Percentiles rank a stretch among this genome's conserved stretches.
Evolutionary conservation across 768 basidiomycete genomes (phyloP).

Genomic region (Boletus fagicola): DNA sequence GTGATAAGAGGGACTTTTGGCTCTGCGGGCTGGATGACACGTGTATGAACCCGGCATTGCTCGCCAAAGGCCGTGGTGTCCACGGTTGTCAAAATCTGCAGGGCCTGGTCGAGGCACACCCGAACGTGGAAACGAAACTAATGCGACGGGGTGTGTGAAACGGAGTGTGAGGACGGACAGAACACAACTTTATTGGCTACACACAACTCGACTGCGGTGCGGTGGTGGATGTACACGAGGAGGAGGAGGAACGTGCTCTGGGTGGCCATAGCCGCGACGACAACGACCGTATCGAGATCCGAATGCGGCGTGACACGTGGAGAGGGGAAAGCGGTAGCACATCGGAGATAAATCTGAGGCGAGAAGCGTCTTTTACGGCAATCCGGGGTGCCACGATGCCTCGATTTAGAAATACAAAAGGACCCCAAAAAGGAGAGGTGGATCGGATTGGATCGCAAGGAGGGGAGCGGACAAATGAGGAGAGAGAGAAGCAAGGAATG

Average conservation of each 20-base stretch:
- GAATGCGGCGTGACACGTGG: constrained; percentile 27
- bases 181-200: background rate
- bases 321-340: background rate
- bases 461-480: background rate
- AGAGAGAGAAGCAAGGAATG: background rate
- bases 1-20: constrained; percentile 14
- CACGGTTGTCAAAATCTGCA: constrained; percentile 15
- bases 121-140: constrained; percentile 16
- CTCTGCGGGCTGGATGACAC: constrained; percentile 20
- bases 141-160: constrained; percentile 1
- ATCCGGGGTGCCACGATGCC: constrained; percentile 32
- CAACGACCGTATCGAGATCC: constrained; percentile 18
- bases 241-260: constrained; percentile 4
- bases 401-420: constrained; percentile 21
- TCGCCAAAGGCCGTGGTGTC: constrained; percentile 19
- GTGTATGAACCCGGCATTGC: constrained; percentile 10
- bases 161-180: background rate
- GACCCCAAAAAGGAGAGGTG: constrained; percentile 11
- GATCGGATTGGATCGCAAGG: constrained; percentile 16
- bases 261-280: background rate
- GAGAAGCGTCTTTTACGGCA: constrained; percentile 22
- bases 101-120: background rate
- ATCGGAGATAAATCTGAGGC: constrained; percentile 31
- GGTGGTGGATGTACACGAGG: constrained; percentile 16
- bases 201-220: constrained; percentile 23